Evolutionary conservation across 2,329 filamentous ascomycete genomes (phyloP), one percentile per base, ranked within the genome.

Genomic region (Diaporthe sp.): DNA sequence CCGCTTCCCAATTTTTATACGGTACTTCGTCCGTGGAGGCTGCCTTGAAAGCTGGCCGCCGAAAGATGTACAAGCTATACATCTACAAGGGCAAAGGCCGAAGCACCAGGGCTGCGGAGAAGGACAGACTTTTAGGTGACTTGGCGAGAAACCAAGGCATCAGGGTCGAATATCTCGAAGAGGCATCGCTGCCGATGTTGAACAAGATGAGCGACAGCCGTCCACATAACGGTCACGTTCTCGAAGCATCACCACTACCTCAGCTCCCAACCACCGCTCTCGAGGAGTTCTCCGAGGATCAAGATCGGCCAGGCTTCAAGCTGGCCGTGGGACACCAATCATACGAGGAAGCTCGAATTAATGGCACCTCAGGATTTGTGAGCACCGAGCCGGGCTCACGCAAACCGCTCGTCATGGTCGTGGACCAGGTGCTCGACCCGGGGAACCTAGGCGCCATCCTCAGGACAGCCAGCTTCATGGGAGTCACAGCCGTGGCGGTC

Each of bases 371-470:
- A 22, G 83, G 85, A 2, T 91, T 94, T 77, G 80, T 88, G 63
- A 77, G 78, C 58, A 79, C 79, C 31, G 87, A 85, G 74, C 82
- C 82, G 37, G 80, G 81, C n/a, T 81, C 81, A 79, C 86, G 90
- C 73, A 90, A 92, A 70, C 95, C 95, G 0, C 88, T 97, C 42
- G 87, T 97, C 12, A 86, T 97, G 2, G 85, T 96, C 44, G 86
- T 97, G 2, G 93, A 97, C 79, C 90, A 93, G 72, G 92, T 97
- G 51, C 85, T 95, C 13, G 96, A 99, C 81, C 94, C 95, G 0
- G 95, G 95, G 37, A 99, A 99, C 81, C 87, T 98, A 0, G 97
- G 97, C 57, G 95, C 93, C 31, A 96, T 98, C 76, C 88, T 98
- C 58, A 94, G 97, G 49, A 95, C 95, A 8, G 95, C 95, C 3